A percentile compares a stretch with the other conserved stretches of the same genome.
Evolutionary conservation across 495 filamentous ascomycete species (phyloP).

Genomic region (Physcia stellaris): DNA sequence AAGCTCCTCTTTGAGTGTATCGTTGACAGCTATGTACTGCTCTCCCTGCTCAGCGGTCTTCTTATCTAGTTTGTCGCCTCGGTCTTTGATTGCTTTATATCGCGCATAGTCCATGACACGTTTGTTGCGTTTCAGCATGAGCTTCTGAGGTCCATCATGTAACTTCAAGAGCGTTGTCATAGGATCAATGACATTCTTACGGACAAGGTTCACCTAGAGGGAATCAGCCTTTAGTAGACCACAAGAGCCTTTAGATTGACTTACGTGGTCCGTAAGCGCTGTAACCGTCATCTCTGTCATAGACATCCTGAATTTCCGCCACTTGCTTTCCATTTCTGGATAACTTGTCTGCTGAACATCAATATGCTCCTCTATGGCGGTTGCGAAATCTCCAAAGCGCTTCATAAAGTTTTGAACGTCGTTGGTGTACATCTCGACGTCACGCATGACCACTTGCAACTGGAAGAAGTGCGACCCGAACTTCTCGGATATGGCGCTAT

Average conservation of each 20-base stretch:
- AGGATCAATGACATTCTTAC: slow-evolving; percentile 74
- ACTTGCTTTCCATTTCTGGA: slow-evolving; percentile 79
- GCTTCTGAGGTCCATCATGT: slow-evolving; percentile 64
- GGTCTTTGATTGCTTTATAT: slow-evolving; percentile 60
- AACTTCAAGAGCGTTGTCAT: slow-evolving; percentile 69
- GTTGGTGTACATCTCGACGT: slow-evolving; percentile 75
- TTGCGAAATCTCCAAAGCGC: slow-evolving; percentile 54
- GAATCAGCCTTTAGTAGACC: slow-evolving; percentile 4
- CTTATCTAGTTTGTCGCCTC: slow-evolving; percentile 68
- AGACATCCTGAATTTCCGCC: slow-evolving; percentile 70
- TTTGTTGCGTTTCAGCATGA: slow-evolving; percentile 88
- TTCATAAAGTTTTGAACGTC: slow-evolving; percentile 56
- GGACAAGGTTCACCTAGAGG: slow-evolving; percentile 53
- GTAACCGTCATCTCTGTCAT: slow-evolving; percentile 69
- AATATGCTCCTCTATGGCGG: slow-evolving; percentile 51
- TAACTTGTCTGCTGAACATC: slow-evolving; percentile 48
- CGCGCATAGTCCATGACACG: slow-evolving; percentile 77
- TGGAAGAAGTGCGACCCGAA: slow-evolving; percentile 82
- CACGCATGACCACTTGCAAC: slow-evolving; percentile 77
- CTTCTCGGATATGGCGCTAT: slow-evolving; percentile 57
- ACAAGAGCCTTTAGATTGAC: slow-evolving; percentile 24
- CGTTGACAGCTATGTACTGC: slow-evolving; percentile 78
- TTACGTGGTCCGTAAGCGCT: slow-evolving; percentile 74
- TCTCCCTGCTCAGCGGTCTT: slow-evolving; percentile 71
- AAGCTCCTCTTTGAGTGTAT: slow-evolving; percentile 82